These are phyloP conservation scores for Boletus rufocinnamomeus DNA, from an alignment of 768 basidiomycete species.

Conservation along the genomic window DNA sequence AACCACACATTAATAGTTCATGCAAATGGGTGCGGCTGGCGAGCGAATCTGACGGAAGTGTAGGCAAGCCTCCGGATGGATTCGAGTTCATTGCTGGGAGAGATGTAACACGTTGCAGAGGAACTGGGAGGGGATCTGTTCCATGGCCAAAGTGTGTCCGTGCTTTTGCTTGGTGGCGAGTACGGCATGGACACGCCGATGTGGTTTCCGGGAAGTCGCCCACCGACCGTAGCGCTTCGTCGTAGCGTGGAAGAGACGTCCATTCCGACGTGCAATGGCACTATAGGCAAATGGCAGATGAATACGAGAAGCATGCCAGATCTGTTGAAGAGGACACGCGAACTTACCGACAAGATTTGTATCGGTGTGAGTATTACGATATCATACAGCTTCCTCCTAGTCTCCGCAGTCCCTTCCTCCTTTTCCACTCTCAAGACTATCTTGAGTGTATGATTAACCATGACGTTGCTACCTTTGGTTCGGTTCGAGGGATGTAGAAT, in stretches of 20 bases:
- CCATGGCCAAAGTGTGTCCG: conserved; percentile 1
- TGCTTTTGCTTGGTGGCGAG: conserved; percentile 14
- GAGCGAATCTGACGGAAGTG: conserved; percentile 35
- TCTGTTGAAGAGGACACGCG: background rate
- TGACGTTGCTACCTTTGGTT: conserved; percentile 57
- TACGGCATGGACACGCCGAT: conserved; percentile 48
- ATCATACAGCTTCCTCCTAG: conserved; percentile 79
- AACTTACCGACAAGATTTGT: conserved; percentile 81
- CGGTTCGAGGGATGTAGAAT: conserved; percentile 76
- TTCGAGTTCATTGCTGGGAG: conserved; percentile 36
- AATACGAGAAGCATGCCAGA: background rate
- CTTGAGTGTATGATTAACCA: conserved; percentile 76
- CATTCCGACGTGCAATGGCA: conserved; percentile 83
- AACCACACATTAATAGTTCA: conserved; percentile 80
- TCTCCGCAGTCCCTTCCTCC: conserved; percentile 69
- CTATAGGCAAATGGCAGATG: conserved; percentile 36
- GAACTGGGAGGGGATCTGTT: background rate
- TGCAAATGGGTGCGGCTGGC: conserved; percentile 55
- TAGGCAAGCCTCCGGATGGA: conserved; percentile 19
- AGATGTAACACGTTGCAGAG: conserved; percentile 34
- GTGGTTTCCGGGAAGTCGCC: conserved; percentile 7
- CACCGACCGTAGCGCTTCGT: conserved; percentile 35
- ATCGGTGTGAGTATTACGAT: conserved; percentile 85
- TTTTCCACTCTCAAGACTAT: conserved; percentile 81
- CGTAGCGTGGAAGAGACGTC: conserved; percentile 77